Conservation (phyloP, 768 basidiomycete species). For the Leccinum barrowsii region DNA sequence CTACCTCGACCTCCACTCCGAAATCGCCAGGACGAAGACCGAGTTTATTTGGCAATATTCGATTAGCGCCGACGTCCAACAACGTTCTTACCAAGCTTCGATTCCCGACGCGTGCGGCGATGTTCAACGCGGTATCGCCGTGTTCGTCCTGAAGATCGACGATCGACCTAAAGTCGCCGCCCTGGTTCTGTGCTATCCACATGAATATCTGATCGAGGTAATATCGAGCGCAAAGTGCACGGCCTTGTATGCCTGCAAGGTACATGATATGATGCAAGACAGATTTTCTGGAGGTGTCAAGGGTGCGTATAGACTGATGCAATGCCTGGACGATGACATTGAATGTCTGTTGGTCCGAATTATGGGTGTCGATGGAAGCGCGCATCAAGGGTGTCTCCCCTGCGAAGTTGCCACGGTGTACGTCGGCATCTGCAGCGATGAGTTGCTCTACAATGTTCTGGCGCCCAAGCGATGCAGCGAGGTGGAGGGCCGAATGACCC, state of each 20-base stretch:
- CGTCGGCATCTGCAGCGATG: conserved; percentile 76
- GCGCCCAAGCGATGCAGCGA: conserved; percentile 84
- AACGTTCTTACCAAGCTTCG: conserved; percentile 80
- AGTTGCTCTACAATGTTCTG: conserved; percentile 65
- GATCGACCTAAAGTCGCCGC: conserved; percentile 71
- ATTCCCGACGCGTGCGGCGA: conserved; percentile 92
- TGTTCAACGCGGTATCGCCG: conserved; percentile 94
- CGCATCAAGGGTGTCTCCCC: conserved; percentile 96
- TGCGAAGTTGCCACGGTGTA: conserved; percentile 86
- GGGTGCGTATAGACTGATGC: conserved; percentile 74
- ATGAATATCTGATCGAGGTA: conserved; percentile 89
- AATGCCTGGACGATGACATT: conserved; percentile 59
- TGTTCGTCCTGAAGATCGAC: conserved; percentile 93
- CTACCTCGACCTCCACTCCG: conserved; percentile 87
- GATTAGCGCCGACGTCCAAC: conserved; percentile 91
- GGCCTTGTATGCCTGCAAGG: conserved; percentile 87
- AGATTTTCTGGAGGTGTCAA: conserved; percentile 82
- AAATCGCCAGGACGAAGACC: conserved; percentile 93
- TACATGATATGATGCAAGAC: conserved; percentile 91
- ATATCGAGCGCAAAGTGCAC: conserved; percentile 79
- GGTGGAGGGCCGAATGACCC: conserved; percentile 90
- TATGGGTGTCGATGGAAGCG: conserved; percentile 85
- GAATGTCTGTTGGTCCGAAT: conserved; percentile 77
- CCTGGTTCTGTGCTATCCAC: conserved; percentile 77
- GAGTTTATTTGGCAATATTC: conserved; percentile 84